These are phyloP conservation scores for Rhizopogon rudus DNA, from an alignment of 768 basidiomycete genomes.

Conservation along the genomic window DNA sequence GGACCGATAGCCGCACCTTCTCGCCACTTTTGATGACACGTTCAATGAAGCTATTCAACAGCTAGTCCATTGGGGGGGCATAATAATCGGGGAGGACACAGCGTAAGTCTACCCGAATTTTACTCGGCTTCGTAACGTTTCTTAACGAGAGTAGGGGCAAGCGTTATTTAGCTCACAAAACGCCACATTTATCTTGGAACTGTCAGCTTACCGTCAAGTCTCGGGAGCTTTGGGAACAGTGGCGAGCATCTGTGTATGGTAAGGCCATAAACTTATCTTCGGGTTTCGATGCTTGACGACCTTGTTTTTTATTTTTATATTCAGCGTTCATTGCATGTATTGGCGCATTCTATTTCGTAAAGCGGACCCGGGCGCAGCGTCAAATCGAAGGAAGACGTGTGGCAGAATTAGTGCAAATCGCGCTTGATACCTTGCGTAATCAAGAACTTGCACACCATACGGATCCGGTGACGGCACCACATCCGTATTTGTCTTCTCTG, in stretches of 20 bases:
- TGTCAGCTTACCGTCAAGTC: conserved; percentile 65
- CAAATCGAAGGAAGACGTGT: conserved; percentile 61
- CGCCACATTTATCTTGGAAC: conserved; percentile 58
- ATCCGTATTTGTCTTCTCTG: conserved; percentile 76
- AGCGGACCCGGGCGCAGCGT: conserved; percentile 38
- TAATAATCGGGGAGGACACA: conserved; percentile 59
- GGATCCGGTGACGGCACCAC: conserved; percentile 70
- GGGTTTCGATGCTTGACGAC: conserved; percentile 13
- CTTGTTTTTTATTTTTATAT: not conserved
- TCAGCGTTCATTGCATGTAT: conserved; percentile 23
- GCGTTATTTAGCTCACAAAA: conserved; percentile 73
- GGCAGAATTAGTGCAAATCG: conserved; percentile 70
- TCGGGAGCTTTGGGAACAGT: conserved; percentile 63
- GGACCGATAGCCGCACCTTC: conserved; percentile 45
- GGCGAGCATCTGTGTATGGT: conserved; percentile 64
- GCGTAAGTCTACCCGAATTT: conserved; percentile 44
- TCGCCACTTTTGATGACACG: conserved; percentile 60
- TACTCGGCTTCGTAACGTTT: conserved; percentile 11
- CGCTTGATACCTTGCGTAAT: conserved; percentile 73
- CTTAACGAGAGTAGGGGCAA: conserved; percentile 45
- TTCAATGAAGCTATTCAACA: conserved; percentile 80
- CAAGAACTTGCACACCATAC: conserved; percentile 81
- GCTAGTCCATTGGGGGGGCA: conserved; percentile 66
- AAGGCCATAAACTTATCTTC: conserved; percentile 14
- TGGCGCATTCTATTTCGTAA: conserved; percentile 13